A percentile compares a stretch with the other conserved stretches of the same genome.
Conservation (phyloP, 805 yeast genomes). For the Clavispora fructus region DNA sequence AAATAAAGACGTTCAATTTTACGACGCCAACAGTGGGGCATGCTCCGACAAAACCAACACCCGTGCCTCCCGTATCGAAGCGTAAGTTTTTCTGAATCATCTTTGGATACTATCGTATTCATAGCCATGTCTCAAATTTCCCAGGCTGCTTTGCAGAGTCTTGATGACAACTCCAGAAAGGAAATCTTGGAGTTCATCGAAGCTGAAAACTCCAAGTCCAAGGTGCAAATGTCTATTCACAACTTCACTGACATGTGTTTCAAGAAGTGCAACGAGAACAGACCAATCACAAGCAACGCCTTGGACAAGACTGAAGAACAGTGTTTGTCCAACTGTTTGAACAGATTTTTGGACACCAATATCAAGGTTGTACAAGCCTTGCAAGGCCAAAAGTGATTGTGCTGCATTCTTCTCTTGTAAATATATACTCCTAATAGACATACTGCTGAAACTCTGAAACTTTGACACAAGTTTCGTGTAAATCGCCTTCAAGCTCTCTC, state of each 20-base stretch:
- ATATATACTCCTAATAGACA: background rate
- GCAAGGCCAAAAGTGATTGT: slow-evolving; percentile 26
- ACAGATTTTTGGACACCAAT: slow-evolving; percentile 82
- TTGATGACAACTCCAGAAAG: slow-evolving; percentile 65
- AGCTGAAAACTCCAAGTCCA: slow-evolving; percentile 78
- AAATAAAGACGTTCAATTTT: no score
- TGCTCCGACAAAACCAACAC: background rate
- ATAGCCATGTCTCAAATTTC: slow-evolving; percentile 30
- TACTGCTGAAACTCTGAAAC: slow-evolving; percentile 5
- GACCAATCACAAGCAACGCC: slow-evolving; percentile 40
- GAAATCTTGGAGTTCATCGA: slow-evolving; percentile 75
- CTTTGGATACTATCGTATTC: background rate
- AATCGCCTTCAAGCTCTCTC: slow-evolving; percentile 2
- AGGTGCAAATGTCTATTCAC: slow-evolving; percentile 83
- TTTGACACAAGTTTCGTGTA: slow-evolving; percentile 1
- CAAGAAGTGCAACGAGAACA: slow-evolving; percentile 66
- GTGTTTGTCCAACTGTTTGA: slow-evolving; percentile 77
- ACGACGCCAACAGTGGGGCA: no score
- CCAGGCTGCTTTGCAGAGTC: slow-evolving; percentile 30
- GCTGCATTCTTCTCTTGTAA: slow-evolving; percentile 1
- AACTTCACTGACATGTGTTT: slow-evolving; percentile 87
- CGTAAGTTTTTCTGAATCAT: background rate
- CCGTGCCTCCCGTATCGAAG: background rate
- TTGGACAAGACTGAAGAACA: slow-evolving; percentile 57
- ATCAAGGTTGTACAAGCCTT: slow-evolving; percentile 67